A percentile compares a stretch with the other conserved stretches of the same genome.
Conservation (phyloP, 2,329 filamentous ascomycete species). For the Bipolaris gigantea region DNA sequence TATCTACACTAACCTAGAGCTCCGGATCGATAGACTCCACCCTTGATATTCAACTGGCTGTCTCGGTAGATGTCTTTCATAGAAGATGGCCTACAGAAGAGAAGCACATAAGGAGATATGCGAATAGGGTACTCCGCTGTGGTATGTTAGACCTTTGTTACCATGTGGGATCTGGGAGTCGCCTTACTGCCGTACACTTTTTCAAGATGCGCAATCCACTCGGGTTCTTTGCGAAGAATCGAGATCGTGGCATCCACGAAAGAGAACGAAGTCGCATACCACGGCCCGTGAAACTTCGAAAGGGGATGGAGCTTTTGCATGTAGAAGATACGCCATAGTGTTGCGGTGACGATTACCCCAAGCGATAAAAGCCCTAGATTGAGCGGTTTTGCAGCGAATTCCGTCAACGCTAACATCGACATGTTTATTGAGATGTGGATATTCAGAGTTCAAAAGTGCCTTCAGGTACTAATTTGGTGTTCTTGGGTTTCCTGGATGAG, state of each 20-base stretch:
- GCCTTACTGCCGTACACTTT: constrained; percentile 35
- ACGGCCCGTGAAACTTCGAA: constrained; percentile 49
- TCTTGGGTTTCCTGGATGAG: not conserved
- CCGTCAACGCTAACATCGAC: not conserved
- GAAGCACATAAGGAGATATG: constrained; percentile 44
- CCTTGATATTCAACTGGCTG: constrained; percentile 42
- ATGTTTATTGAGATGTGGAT: not conserved
- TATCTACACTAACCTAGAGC: constrained; percentile 19
- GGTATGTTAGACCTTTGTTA: not conserved
- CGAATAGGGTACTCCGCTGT: constrained; percentile 42
- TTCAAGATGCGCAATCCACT: constrained; percentile 35
- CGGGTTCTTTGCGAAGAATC: constrained; percentile 29
- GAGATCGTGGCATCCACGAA: constrained; percentile 34
- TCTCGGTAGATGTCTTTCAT: constrained; percentile 49
- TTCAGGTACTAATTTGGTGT: not conserved
- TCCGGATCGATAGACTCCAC: constrained; percentile 41
- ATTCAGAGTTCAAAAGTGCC: not conserved
- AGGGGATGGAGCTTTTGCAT: constrained; percentile 49
- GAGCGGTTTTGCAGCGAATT: not conserved
- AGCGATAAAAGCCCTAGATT: constrained; percentile 6
- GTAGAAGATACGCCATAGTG: constrained; percentile 36
- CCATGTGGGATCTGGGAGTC: not conserved
- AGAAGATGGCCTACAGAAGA: constrained; percentile 43
- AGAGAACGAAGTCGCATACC: constrained; percentile 42
- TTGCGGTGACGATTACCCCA: constrained; percentile 5